phyloP scores from a whole-genome alignment of 148 eudicot species.

The Vaccinium corymbosum region DNA sequence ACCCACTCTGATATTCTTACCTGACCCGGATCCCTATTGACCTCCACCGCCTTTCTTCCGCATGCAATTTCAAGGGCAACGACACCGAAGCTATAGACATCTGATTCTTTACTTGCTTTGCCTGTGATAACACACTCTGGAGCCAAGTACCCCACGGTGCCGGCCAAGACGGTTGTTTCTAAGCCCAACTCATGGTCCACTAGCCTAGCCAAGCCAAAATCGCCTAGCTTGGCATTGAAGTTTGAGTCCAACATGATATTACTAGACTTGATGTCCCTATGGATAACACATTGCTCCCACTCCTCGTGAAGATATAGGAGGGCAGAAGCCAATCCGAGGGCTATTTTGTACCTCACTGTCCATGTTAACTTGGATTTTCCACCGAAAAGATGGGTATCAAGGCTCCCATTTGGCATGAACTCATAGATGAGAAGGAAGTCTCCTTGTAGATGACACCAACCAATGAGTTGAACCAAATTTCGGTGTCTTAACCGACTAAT shows the following conservation, averaged over 20 bases:
- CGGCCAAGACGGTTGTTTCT: background rate
- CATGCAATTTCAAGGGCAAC: background rate
- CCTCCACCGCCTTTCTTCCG: background rate
- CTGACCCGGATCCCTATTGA: background rate
- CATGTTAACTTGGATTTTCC: background rate
- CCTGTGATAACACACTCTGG: background rate
- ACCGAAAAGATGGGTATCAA: background rate
- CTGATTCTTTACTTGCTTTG: background rate
- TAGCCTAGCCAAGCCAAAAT: constrained; percentile 6
- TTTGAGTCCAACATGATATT: background rate
- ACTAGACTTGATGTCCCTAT: background rate
- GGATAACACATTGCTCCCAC: constrained; percentile 8
- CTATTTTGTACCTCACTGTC: background rate
- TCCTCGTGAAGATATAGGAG: background rate
- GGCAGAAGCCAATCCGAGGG: background rate
- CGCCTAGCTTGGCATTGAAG: background rate
- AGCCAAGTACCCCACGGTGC: background rate
- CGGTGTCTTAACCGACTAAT: constrained; percentile 5
- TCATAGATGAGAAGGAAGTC: background rate
- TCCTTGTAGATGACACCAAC: background rate
- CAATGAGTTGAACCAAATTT: background rate
- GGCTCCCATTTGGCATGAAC: background rate
- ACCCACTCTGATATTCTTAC: background rate
- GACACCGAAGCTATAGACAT: background rate
- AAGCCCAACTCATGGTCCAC: background rate